Conservation (phyloP, 225 moss, liverwort and hornwort genomes). For the Takakia lepidozioides region DNA sequence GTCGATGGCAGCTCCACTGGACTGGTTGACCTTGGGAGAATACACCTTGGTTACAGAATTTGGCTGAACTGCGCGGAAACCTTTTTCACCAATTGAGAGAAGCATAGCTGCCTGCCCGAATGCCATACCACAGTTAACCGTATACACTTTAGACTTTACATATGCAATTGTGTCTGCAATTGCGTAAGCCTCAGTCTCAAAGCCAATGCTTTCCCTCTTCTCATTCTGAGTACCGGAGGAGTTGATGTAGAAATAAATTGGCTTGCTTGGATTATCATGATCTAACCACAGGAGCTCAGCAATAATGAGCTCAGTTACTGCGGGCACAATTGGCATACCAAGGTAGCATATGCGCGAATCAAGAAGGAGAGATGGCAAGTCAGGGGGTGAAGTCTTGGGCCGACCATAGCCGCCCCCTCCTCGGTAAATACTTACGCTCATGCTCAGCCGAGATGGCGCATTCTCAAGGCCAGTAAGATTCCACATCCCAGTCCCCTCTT, state of each 20-base stretch:
- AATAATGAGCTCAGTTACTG: slow-evolving; percentile 89
- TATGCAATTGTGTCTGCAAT: slow-evolving; percentile 95
- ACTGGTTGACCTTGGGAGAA: slow-evolving; percentile 96
- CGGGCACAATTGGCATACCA: slow-evolving; percentile 98
- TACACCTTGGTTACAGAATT: slow-evolving; percentile 94
- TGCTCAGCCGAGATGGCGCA: slow-evolving; percentile 85
- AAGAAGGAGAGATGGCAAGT: slow-evolving; percentile 90
- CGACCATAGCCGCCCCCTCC: slow-evolving; percentile 87
- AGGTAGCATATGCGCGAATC: slow-evolving; percentile 97
- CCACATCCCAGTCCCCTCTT: slow-evolving; percentile 25
- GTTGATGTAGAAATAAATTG: slow-evolving; percentile 98
- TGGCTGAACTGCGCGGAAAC: slow-evolving; percentile 89
- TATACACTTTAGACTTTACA: slow-evolving; percentile 92
- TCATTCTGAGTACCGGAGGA: slow-evolving; percentile 97
- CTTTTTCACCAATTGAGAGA: slow-evolving; percentile 86
- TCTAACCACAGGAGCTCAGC: slow-evolving; percentile 97
- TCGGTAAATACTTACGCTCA: slow-evolving; percentile 99
- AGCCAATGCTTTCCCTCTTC: slow-evolving; percentile 97
- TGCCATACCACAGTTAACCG: slow-evolving; percentile 94
- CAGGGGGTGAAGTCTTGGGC: slow-evolving; percentile 94
- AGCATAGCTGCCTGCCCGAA: slow-evolving; percentile 99
- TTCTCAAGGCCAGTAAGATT: slow-evolving; percentile 63
- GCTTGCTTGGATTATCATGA: slow-evolving; percentile 87
- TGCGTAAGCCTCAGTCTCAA: slow-evolving; percentile 96
- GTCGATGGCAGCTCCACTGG: slow-evolving; percentile 83